phyloP scores from a whole-genome alignment of 2,329 filamentous ascomycete genomes.

The Bipolaris gigantea region DNA sequence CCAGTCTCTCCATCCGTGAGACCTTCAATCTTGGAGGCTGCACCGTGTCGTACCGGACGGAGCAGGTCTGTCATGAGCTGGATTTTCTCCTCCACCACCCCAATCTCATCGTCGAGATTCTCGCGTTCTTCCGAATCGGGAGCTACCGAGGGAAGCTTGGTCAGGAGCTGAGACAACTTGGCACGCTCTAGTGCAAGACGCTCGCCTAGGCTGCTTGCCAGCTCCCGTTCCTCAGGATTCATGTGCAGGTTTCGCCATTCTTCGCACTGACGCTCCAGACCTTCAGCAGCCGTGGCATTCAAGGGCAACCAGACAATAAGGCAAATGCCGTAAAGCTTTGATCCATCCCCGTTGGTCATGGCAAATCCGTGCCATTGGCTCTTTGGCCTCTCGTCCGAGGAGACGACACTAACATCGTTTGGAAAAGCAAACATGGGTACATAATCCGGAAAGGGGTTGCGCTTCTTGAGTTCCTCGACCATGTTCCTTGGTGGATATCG shows the following conservation, averaged over 20 bases:
- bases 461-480: conserved; percentile 74
- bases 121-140: conserved; percentile 84
- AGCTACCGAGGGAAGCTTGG: conserved; percentile 75
- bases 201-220: conserved; percentile 88
- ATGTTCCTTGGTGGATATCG: conserved; percentile 85
- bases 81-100: conserved; percentile 95
- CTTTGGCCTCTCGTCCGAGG: conserved; percentile 86
- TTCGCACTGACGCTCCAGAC: conserved; percentile 68
- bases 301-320: conserved; percentile 92
- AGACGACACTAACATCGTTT: conserved; percentile 96
- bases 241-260: conserved; percentile 66
- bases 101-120: conserved; percentile 88
- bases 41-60: conserved; percentile 86
- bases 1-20: conserved; percentile 93
- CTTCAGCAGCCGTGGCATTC: conserved; percentile 77
- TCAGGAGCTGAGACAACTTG: conserved; percentile 83
- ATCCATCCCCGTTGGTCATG: conserved; percentile 92
- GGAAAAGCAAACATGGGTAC: conserved; percentile 99
- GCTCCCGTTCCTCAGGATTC: conserved; percentile 85
- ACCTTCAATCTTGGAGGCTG: conserved; percentile 95
- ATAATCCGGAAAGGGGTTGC: conserved; percentile 92
- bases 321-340: conserved; percentile 88
- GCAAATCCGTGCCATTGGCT: conserved; percentile 99
- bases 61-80: conserved; percentile 94
- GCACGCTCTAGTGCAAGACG: conserved; percentile 84